Percentiles rank a stretch among this genome's conserved stretches.
Conservation (phyloP, 495 filamentous ascomycete genomes). For the Talaromyces wortmannii region DNA sequence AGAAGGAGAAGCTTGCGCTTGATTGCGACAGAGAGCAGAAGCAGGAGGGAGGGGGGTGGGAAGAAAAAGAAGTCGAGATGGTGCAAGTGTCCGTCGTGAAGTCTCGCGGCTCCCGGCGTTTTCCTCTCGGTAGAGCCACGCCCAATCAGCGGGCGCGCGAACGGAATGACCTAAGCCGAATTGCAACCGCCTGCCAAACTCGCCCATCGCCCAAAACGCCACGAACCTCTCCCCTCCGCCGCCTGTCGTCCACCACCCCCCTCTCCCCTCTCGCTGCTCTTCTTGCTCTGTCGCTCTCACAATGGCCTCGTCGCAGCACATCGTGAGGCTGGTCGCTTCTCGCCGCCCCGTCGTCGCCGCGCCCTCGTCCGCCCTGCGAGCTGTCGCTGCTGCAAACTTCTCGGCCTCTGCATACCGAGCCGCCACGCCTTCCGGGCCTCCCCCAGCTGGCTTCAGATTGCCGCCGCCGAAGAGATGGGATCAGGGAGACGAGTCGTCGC, state of each 20-base stretch:
- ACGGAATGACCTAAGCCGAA: slow-evolving; percentile 39
- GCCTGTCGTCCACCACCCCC: slow-evolving; percentile 4
- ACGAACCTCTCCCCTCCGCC: slow-evolving; percentile 4
- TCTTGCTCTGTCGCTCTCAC: slow-evolving; percentile 13
- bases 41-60: not conserved
- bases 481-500: slow-evolving; percentile 57
- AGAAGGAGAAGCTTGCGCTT: no score
- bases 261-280: slow-evolving; percentile 15
- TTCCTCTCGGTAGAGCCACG: slow-evolving; percentile 7
- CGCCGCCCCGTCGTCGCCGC: slow-evolving; percentile 27
- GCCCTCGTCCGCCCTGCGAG: slow-evolving; percentile 26
- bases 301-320: slow-evolving; percentile 48
- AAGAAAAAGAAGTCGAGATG: slow-evolving; percentile 1
- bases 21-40: slow-evolving; percentile 6
- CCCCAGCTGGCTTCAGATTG: slow-evolving; percentile 70
- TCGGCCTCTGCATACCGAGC: slow-evolving; percentile 50
- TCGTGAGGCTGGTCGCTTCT: slow-evolving; percentile 45
- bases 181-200: not conserved
- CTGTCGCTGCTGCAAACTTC: slow-evolving; percentile 50
- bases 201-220: not conserved
- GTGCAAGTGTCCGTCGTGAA: not conserved
- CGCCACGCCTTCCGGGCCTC: slow-evolving; percentile 72
- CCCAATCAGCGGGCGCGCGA: slow-evolving; percentile 39
- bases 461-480: slow-evolving; percentile 63
- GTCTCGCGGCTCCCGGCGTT: not conserved